A percentile compares a stretch with the other conserved stretches of the same genome.
Conservation (phyloP, 1,139 yeast genomes). For the Suhomyces maxii region DNA sequence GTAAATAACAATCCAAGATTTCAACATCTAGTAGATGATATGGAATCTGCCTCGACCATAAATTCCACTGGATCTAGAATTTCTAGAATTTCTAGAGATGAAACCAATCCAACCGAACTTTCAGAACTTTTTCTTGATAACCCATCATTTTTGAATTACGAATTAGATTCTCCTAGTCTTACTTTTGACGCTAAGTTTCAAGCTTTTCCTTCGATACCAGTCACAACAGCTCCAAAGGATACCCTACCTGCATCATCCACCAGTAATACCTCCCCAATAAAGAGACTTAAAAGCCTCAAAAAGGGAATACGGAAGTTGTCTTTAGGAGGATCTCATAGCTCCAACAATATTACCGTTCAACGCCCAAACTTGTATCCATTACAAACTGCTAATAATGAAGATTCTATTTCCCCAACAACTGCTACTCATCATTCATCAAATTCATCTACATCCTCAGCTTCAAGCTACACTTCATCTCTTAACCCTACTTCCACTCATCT, state of each 20-base stretch:
- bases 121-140: conserved; percentile 15
- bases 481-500: conserved; percentile 4
- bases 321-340: conserved; percentile 15
- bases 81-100: conserved; percentile 8
- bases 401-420: background rate
- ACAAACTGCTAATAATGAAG: conserved; percentile 20
- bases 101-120: conserved; percentile 9
- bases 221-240: background rate
- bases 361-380: conserved; percentile 25
- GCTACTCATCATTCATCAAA: conserved; percentile 11
- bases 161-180: conserved; percentile 21
- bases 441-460: conserved; percentile 14
- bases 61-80: conserved; percentile 6
- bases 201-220: conserved; percentile 12
- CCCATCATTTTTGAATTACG: conserved; percentile 14
- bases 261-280: conserved; percentile 29
- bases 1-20: conserved; percentile 9
- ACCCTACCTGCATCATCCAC: background rate
- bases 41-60: conserved; percentile 5
- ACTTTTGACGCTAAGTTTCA: conserved; percentile 16
- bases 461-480: conserved; percentile 10
- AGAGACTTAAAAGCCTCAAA: conserved; percentile 38
- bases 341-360: conserved; percentile 2
- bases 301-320: conserved; percentile 39
- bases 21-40: conserved; percentile 18